Evolutionary conservation across 768 basidiomycete genomes (phyloP).

Genomic region (Amanita pseudoporphyria): DNA sequence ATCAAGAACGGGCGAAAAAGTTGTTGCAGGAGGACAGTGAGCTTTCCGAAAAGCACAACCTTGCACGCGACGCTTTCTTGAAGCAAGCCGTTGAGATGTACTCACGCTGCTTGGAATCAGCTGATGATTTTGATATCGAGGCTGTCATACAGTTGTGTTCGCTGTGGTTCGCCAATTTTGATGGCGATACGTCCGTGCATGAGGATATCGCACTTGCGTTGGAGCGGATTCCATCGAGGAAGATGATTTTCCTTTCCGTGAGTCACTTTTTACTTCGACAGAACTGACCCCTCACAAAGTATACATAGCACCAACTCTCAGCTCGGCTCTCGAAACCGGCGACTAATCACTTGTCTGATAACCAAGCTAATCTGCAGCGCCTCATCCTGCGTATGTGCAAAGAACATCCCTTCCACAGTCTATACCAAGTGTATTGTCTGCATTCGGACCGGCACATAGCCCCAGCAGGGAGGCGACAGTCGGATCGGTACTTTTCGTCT

Average conservation of each 20-base stretch:
- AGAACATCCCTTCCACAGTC: slow-evolving; percentile 90
- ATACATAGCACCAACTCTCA: slow-evolving; percentile 68
- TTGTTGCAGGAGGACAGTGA: slow-evolving; percentile 36
- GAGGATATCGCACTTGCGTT: slow-evolving; percentile 35
- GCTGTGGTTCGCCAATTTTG: slow-evolving; percentile 87
- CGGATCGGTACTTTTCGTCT: slow-evolving; percentile 31
- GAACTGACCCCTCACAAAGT: neutral
- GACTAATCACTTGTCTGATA: slow-evolving; percentile 18
- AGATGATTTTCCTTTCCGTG: slow-evolving; percentile 80
- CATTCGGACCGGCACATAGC: slow-evolving; percentile 22
- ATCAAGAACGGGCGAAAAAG: slow-evolving; percentile 22
- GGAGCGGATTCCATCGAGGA: slow-evolving; percentile 64
- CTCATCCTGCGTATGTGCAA: slow-evolving; percentile 68
- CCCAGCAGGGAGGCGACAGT: slow-evolving; percentile 29
- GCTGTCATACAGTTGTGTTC: slow-evolving; percentile 77
- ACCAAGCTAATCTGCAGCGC: slow-evolving; percentile 52
- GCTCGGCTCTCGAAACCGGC: slow-evolving; percentile 62
- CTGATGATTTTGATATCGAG: slow-evolving; percentile 69
- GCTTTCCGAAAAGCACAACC: slow-evolving; percentile 45
- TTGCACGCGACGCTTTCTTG: slow-evolving; percentile 52
- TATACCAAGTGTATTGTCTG: slow-evolving; percentile 85
- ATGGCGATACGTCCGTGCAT: slow-evolving; percentile 39
- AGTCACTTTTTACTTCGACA: slow-evolving; percentile 9
- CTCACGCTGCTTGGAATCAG: slow-evolving; percentile 58
- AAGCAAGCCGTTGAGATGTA: slow-evolving; percentile 79